phyloP scores from a whole-genome alignment of 768 basidiomycete species.

The Cystofilobasidium capitatum region DNA sequence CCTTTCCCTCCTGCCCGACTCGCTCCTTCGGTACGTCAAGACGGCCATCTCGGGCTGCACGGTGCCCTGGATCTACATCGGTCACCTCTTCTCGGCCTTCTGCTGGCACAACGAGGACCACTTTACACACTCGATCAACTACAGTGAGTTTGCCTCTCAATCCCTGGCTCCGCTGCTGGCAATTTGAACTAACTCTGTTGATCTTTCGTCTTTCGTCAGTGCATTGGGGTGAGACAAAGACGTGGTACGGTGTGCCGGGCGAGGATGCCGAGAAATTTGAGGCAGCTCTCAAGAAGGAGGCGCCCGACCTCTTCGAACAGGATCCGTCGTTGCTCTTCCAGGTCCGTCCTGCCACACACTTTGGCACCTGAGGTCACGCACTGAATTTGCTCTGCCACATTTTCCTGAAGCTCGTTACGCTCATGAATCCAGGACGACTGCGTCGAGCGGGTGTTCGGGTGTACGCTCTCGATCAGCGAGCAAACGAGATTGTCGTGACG shows the following conservation, averaged over 20 bases:
- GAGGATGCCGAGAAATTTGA: constrained; percentile 92
- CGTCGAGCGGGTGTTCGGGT: constrained; percentile 82
- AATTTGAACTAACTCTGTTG: background rate
- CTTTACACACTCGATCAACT: constrained; percentile 93
- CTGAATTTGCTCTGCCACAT: background rate
- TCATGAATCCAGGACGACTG: constrained; percentile 88
- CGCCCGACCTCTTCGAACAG: constrained; percentile 94
- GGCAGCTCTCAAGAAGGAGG: constrained; percentile 84
- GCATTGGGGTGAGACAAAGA: constrained; percentile 99
- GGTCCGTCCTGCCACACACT: no score
- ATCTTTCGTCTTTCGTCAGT: constrained; percentile 46
- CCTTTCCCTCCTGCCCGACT: constrained; percentile 83
- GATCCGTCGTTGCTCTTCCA: constrained; percentile 96
- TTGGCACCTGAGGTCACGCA: no score
- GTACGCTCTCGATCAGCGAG: constrained; percentile 88
- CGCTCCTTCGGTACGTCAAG: constrained; percentile 91
- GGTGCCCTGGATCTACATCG: constrained; percentile 64
- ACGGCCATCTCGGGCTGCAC: constrained; percentile 80
- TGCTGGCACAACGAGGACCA: constrained; percentile 99
- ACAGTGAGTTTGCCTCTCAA: constrained; percentile 52
- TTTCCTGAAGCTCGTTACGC: constrained; percentile 51
- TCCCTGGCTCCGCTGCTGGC: background rate
- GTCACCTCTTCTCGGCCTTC: constrained; percentile 77
- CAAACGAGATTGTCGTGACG: constrained; percentile 95
- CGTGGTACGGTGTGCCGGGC: constrained; percentile 98